These are phyloP conservation scores for Metschnikowia drakensbergensis DNA, from an alignment of 805 yeast genomes.

Conservation along the genomic window DNA sequence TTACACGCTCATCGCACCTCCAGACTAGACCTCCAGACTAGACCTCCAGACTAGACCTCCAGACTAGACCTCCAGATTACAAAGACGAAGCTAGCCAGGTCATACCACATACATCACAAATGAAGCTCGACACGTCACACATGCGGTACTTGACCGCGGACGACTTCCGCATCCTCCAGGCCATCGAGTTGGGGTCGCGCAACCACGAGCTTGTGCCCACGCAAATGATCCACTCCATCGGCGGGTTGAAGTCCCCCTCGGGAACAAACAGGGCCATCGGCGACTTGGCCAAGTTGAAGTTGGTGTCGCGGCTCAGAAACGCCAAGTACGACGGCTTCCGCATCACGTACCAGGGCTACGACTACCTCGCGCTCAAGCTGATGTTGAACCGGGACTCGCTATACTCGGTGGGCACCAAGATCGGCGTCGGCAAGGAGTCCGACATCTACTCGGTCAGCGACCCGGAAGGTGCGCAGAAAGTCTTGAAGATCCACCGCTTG, in stretches of 20 bases:
- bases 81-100: no score
- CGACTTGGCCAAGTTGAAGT: constrained; percentile 80
- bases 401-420: constrained; percentile 76
- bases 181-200: constrained; percentile 84
- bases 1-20: not conserved
- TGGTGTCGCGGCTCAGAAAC: constrained; percentile 75
- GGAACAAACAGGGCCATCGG: constrained; percentile 76
- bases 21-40: no score
- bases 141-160: constrained; percentile 91
- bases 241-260: constrained; percentile 71
- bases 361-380: constrained; percentile 83
- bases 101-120: constrained; percentile 31
- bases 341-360: constrained; percentile 84
- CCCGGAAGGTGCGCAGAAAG: constrained; percentile 56
- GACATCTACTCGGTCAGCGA: constrained; percentile 86
- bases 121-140: constrained; percentile 91
- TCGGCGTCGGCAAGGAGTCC: constrained; percentile 97
- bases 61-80: no score
- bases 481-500: constrained; percentile 84
- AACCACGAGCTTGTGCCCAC: constrained; percentile 96
- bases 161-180: constrained; percentile 85
- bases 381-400: constrained; percentile 71
- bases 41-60: no score
- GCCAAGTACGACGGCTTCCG: constrained; percentile 95
- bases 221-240: constrained; percentile 69